Evolutionary conservation across 1,284 basidiomycete species (phyloP), one percentile per base, ranked within the genome.

Genomic region (Cutaneotrichosporon daszewskae): DNA sequence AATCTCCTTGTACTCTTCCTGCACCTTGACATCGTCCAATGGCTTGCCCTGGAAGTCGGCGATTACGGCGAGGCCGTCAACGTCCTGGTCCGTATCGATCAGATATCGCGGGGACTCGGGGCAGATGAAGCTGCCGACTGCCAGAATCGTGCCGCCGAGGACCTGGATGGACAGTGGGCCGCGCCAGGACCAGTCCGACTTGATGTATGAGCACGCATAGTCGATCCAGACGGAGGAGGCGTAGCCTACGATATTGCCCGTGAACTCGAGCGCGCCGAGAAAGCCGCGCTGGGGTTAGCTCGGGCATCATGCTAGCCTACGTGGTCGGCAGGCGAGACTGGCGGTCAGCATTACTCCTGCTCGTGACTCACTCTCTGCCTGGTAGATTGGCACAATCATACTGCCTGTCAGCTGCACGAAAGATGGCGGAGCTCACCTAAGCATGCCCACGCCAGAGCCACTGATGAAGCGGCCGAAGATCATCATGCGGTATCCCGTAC

Each of bases 371-470:
- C 48, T 52, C 33, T 53, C 47, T 20, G 62, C 65, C 55, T 68
- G 94, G 68, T 96, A 98, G 49, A 96, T 95, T 6, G 94, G 94
- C 18, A 97, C 94, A 52, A 96, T 90, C 48, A 92, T 96, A 41
- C 88, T 88, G 60, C 37, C n/a, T n/a, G 19, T 40, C 40, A 48
- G 35, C 32, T 13, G 11, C 16, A 12, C n/a, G 9, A 20, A 6
- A 23, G 19, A 20, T 13, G 20, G 11, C 40, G 24, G 26, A 11
- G 76, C 85, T 57, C 62, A 88, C 86, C 85, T 88, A 38, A 97
- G 75, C 54, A 96, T 76, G 12, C 92, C 94, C 12, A 98, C 94
- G 13, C 94, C 94, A 58, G 88, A 89, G 2, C 92, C 94, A 51
- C 85, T 87, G 45, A 92, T 74, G 35, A 97, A 74, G 31, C 94